Base-by-base conservation (phyloP, 805 yeast species). In the Pichia kluyveri region DNA sequence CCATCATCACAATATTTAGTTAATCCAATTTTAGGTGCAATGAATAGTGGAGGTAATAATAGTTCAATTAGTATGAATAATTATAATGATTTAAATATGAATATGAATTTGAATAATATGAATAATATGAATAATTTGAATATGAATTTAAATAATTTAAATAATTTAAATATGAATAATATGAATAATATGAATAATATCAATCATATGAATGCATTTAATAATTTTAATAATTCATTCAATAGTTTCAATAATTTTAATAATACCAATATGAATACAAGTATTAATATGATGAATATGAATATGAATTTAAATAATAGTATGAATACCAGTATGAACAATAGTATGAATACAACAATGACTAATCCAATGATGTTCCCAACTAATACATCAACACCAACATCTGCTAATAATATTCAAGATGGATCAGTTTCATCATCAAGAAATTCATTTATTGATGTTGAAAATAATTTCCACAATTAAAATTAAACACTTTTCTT, bases 11-110 rank as follows among this genome's bases (percentile, higher is more conserved):
- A 45, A 23, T 45, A 45, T 12, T 27, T 47, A 28, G 32, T 43
- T 1, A 40, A 47, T 40, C 50, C 50, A 31, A 32, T 43, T 12
- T 31, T 47, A 12, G 50, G 50, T 40, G 40, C 50, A 7, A 47
- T 47, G 50, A 40, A 30, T 27, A 42, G 40, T 18, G 37, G 30
- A 39, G 38, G 38, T 40, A 43, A 40, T 40, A 43, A 40, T 19
- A 15, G 41, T n/a, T 17, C 37, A 37, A 15, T 30, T 27, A 18
- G 30, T n/a, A 47, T 43, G 27, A 19, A 44, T 5, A 47, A 34
- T 34, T 31, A 42, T 18, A 17, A 40, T 11, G 45, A 31, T 9
- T 42, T 42, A 19, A 32, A 32, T 32, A 32, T 14, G 15, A 27
- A 14, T 19, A 26, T 5, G 7, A 40, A 27, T 40, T 10, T 40